A percentile compares a stretch with the other conserved stretches of the same genome.
Evolutionary conservation across 768 basidiomycete genomes (phyloP).

Genomic region (Dioszegia hungarica): DNA sequence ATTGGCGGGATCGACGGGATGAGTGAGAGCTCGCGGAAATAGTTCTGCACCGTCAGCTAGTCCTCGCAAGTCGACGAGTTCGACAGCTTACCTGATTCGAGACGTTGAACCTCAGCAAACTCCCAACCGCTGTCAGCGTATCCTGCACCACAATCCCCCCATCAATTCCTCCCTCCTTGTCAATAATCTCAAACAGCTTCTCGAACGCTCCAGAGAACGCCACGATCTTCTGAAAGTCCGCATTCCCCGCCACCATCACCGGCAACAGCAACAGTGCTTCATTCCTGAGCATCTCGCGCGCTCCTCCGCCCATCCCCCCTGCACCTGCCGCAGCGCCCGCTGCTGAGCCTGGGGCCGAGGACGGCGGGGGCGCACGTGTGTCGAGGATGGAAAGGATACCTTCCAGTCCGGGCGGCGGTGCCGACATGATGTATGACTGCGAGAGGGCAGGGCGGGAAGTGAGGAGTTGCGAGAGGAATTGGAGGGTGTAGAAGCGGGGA

Average conservation of each 20-base stretch:
- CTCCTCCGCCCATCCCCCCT: conserved; percentile 33
- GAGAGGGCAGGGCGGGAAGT: conserved; percentile 74
- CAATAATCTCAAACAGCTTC: conserved; percentile 81
- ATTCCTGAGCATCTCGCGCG: conserved; percentile 47
- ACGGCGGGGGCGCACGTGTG: conserved; percentile 15
- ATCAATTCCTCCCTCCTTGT: conserved; percentile 83
- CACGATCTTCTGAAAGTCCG: conserved; percentile 92
- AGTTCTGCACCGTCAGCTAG: conserved; percentile 61
- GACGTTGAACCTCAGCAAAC: conserved; percentile 82
- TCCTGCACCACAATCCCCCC: conserved; percentile 81
- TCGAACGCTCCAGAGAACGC: conserved; percentile 97
- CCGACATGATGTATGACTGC: conserved; percentile 86
- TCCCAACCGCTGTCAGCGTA: conserved; percentile 77
- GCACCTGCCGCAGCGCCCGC: conserved; percentile 12
- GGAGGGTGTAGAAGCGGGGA: conserved; percentile 74
- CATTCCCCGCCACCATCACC: conserved; percentile 72
- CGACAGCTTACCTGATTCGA: conserved; percentile 73
- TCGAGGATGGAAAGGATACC: conserved; percentile 55
- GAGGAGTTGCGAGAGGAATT: conserved; percentile 72
- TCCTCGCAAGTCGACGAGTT: not conserved
- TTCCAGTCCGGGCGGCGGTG: conserved; percentile 55
- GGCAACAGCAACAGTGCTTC: conserved; percentile 82
- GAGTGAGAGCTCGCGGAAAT: conserved; percentile 78
- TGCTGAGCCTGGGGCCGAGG: conserved; percentile 6
- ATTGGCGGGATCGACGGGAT: conserved; percentile 65